phyloP scores from a whole-genome alignment of 2,329 filamentous ascomycete genomes.

The Diaporthe destruens region DNA sequence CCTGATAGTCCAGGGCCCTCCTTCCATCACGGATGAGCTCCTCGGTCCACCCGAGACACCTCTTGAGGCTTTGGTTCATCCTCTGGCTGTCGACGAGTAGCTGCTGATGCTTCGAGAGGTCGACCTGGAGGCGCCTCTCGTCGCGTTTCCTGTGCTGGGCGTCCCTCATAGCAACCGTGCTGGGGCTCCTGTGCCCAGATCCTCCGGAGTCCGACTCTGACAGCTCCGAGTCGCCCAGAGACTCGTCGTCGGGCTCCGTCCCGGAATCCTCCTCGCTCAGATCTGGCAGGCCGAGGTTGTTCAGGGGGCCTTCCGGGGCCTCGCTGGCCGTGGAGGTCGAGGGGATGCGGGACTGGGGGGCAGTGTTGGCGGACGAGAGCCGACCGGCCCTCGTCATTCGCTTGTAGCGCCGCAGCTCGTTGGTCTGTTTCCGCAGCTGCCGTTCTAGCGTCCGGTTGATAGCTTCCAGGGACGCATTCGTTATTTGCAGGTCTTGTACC shows the following conservation, averaged over 20 bases:
- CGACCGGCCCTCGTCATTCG: conserved; percentile 86
- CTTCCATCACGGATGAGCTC: conserved; percentile 89
- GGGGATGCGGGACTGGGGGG: conserved; percentile 54
- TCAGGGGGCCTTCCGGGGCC: conserved; percentile 54
- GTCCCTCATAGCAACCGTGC: conserved; percentile 57
- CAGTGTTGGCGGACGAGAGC: conserved; percentile 70
- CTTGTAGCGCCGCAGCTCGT: conserved; percentile 86
- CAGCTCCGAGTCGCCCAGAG: conserved; percentile 63
- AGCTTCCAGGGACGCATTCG: conserved; percentile 92
- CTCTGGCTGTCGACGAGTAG: conserved; percentile 91
- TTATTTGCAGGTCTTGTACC: conserved; percentile 95
- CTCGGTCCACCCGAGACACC: conserved; percentile 91
- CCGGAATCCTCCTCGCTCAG: conserved; percentile 61
- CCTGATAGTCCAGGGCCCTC: conserved; percentile 86
- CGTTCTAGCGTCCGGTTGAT: conserved; percentile 95
- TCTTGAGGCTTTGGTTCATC: conserved; percentile 93
- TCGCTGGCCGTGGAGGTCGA: conserved; percentile 59
- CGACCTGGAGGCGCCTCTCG: conserved; percentile 84
- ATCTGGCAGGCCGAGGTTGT: conserved; percentile 62
- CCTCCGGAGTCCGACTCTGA: conserved; percentile 55
- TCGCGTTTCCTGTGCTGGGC: conserved; percentile 75
- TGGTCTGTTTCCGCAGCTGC: conserved; percentile 90
- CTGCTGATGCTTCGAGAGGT: conserved; percentile 90
- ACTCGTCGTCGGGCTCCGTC: conserved; percentile 50
- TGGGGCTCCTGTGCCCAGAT: conserved; percentile 56